Base-by-base conservation (phyloP, 2,329 filamentous ascomycete genomes). In the Ascochyta clinopodiicola region DNA sequence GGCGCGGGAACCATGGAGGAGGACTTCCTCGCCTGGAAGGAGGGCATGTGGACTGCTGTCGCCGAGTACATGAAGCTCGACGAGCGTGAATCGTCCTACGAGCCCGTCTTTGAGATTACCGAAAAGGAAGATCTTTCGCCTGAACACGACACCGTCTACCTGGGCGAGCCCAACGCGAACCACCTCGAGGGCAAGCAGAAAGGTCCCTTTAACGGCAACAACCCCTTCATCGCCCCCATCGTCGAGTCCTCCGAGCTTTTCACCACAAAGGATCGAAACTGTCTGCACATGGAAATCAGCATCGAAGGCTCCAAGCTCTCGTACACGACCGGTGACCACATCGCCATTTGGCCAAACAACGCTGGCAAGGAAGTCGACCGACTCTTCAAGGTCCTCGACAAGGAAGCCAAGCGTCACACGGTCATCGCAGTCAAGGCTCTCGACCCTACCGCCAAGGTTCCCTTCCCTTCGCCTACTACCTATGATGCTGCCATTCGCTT, bases 1-100 rank as follows among this genome's bases (percentile, higher is more conserved):
- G 95, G 96, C 62, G 93, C 95, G 63, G 95, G 96, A 59, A 99
- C 95, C 53, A 99, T 99, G 96, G 95, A 99, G 80, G 96, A 99
- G 80, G 96, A 99, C 72, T 99, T 98, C 77, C 80, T 99, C 69
- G 91, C 94, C 63, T 99, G 95, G 95, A 99, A 99, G 81, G 95
- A 99, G 71, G 93, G 93, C 59, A 99, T 99, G 95, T 99, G 96
- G 95, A 82, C 85, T 68, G 90, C 90, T 57, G 82, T 99, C 48
- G 83, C 89, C 22, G 85, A 91, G 63, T 87, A 91, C 72, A 91
- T 99, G 89, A 86, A 86, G 49, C 81, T 99, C 51, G 90, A 98
- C 78, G 95, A 99, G 79, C 92, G 95, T 56, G 96, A 99, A 75
- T 91, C 93, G 59, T 88, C 96, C 57, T 99, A 98, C 76, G 96